Evolutionary conservation across 2,329 filamentous ascomycete species (phyloP), one percentile per base, ranked within the genome.

Genomic region (Colletotrichum spaethianum): DNA sequence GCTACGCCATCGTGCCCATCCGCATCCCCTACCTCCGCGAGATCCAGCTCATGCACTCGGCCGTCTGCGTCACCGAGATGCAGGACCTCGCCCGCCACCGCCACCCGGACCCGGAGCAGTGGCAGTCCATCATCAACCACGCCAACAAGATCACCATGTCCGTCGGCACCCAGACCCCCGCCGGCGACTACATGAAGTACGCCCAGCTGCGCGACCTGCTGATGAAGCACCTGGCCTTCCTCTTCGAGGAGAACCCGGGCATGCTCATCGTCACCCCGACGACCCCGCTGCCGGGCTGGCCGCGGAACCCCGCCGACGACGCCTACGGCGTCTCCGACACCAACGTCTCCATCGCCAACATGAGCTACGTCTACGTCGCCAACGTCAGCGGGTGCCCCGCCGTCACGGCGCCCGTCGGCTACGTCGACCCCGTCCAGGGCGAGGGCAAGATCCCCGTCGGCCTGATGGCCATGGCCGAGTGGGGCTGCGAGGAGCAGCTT

Each of bases 331-430:
- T 94, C 75, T 92, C 88, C 46, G 93, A 98, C 80, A 92, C 88
- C 0, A 94, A 96, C 79, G 86, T 83, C 73, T 91, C 90, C 20
- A 84, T 97, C n/a, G 86, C 89, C 33, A 93, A 90, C 78, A 97
- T 98, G 94, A 90, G 92, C 80, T 98, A 94, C 82, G 91, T 93
- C 20, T 97, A 93, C 89, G 82, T 97, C 44, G 93, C 95, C 8
- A 98, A 98, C 81, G 92, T 94, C 76, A 90, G 87, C 0, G 95
- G 95, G 0, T 91, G 92, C 60, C 95, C 95, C 0, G 91, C 93
- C 1, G 88, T 97, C 16, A 91, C 86, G 56, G 91, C 90, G 44
- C 94, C 95, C 0, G 91, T 93, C 14, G 95, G 94, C 0, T 97
- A 95, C 82, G 87, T 85, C 4, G 83, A 89, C 33, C 85, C 88